A percentile compares a stretch with the other conserved stretches of the same genome.
Conservation (phyloP, 805 yeast genomes). For the Dipodascopsis uninucleata region DNA sequence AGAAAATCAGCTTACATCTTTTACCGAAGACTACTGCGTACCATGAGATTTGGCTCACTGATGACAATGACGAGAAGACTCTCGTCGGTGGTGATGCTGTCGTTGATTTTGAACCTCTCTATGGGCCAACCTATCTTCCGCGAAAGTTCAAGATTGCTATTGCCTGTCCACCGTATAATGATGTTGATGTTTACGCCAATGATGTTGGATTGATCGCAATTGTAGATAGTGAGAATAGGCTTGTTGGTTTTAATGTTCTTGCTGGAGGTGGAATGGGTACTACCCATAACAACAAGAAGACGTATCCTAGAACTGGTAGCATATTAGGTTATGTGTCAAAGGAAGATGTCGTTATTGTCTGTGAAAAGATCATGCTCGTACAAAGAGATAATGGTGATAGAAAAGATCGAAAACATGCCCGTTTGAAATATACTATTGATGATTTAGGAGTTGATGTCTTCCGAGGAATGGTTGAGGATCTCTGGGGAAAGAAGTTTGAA, state of each 20-base stretch:
- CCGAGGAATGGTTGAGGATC: conserved; percentile 75
- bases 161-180: conserved; percentile 93
- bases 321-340: conserved; percentile 69
- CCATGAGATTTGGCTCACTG: conserved; percentile 91
- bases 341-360: conserved; percentile 68
- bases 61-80: conserved; percentile 70
- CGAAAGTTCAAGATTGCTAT: conserved; percentile 94
- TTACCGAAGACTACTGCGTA: conserved; percentile 92
- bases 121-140: conserved; percentile 83
- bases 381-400: conserved; percentile 96
- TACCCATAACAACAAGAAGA: conserved; percentile 93
- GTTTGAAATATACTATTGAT: conserved; percentile 94
- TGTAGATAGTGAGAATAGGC: conserved; percentile 47
- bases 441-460: conserved; percentile 86
- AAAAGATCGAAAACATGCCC: conserved; percentile 93
- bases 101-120: conserved; percentile 79
- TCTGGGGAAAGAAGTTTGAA: conserved; percentile 71
- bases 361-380: conserved; percentile 88
- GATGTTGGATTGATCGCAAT: conserved; percentile 92
- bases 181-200: conserved; percentile 93
- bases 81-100: conserved; percentile 83
- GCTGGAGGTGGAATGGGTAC: conserved; percentile 99
- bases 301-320: conserved; percentile 93
- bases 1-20: conserved; percentile 70
- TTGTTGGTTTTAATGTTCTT: conserved; percentile 79